These are phyloP conservation scores for Parastagonospora nodorum DNA, from an alignment of 2,329 filamentous ascomycete species.

Conservation along the genomic window DNA sequence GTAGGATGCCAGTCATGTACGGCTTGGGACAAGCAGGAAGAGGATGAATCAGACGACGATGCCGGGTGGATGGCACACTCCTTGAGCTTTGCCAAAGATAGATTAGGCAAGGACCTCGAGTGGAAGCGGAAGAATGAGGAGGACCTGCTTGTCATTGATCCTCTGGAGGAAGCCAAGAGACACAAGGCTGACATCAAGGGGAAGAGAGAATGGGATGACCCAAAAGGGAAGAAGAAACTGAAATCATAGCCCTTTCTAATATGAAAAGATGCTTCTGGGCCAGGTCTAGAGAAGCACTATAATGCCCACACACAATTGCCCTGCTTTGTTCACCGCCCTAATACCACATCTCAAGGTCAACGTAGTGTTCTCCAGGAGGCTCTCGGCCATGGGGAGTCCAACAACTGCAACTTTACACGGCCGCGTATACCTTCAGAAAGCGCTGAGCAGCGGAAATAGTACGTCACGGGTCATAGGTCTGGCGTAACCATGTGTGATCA, in stretches of 20 bases:
- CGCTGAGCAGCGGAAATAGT: no score
- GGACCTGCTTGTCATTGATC: conserved; percentile 91
- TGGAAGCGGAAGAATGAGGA: conserved; percentile 93
- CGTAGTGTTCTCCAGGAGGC: no score
- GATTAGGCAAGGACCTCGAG: conserved; percentile 84
- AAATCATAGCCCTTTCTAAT: conserved; percentile 9
- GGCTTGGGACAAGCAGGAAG: conserved; percentile 76
- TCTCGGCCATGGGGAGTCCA: no score
- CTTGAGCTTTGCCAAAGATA: conserved; percentile 86
- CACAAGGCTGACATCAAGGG: conserved; percentile 65
- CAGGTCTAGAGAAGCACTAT: not conserved
- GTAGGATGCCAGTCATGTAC: conserved; percentile 91
- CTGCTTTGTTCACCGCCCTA: no score
- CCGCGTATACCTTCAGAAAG: no score
- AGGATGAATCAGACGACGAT: conserved; percentile 62
- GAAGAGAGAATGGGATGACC: conserved; percentile 35
- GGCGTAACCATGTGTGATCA: no score
- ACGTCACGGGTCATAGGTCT: no score
- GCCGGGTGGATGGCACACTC: conserved; percentile 85
- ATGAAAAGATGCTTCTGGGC: not conserved
- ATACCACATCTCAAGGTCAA: no score
- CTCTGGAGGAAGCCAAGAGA: conserved; percentile 77
- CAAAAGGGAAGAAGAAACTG: conserved; percentile 27
- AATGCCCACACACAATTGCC: not conserved
- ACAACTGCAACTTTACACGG: no score